Conservation (phyloP, 208 protist species). For the Vickermania spadyakhi region DNA sequence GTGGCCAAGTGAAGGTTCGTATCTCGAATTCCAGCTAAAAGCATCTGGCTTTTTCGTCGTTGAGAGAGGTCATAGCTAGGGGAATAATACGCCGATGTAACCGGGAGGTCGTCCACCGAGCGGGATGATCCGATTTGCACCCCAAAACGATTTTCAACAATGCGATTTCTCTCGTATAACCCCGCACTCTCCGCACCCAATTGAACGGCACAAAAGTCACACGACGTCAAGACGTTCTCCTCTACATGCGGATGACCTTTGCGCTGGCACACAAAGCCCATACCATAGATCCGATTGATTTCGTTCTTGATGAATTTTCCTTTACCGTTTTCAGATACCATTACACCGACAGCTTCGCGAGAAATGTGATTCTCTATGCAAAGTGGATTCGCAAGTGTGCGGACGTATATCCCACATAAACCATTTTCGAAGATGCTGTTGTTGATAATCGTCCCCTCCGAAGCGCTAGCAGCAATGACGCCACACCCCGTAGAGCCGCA, state of each 20-base stretch:
- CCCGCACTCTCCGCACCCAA: conserved; percentile 42
- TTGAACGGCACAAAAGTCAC: conserved; percentile 42
- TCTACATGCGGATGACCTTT: conserved; percentile 45
- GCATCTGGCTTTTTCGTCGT: neutral
- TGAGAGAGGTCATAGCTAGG: neutral
- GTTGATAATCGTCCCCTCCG: conserved; percentile 28
- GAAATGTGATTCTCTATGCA: conserved; percentile 40
- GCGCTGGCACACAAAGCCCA: conserved; percentile 52
- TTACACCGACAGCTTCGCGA: conserved; percentile 50
- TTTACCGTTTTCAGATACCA: conserved; percentile 50
- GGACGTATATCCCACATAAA: conserved; percentile 56
- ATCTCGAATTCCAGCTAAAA: neutral
- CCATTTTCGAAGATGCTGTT: conserved; percentile 70
- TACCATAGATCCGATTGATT: conserved; percentile 47
- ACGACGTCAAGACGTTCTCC: conserved; percentile 36
- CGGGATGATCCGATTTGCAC: conserved; percentile 61
- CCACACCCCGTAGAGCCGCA: conserved; percentile 44
- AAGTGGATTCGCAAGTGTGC: conserved; percentile 27
- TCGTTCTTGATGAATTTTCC: conserved; percentile 49
- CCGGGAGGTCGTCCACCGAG: conserved; percentile 30
- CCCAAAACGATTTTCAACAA: conserved; percentile 66
- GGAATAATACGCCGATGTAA: conserved; percentile 23
- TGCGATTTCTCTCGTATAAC: conserved; percentile 34
- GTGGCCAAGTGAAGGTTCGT: conserved; percentile 1
- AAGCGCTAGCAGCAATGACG: conserved; percentile 31